Conservation (phyloP, 352 stramenopile species). For the Discostella stelligera region DNA sequence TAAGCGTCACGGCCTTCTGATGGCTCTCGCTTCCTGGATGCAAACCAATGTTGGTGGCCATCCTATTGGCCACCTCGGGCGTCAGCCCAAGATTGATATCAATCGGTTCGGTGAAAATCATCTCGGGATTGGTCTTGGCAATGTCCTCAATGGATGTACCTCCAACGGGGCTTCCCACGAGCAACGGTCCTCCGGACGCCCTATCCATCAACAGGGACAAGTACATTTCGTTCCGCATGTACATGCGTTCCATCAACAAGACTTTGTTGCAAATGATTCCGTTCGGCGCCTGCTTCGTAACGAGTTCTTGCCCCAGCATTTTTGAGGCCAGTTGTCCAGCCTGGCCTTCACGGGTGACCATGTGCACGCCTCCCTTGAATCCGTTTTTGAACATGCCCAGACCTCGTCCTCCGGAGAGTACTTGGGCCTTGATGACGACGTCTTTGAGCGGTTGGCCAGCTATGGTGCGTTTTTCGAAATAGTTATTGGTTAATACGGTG, state of each 20-base stretch:
- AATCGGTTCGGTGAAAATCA: slow-evolving; percentile 89
- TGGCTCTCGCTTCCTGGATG: slow-evolving; percentile 37
- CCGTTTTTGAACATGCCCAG: slow-evolving; percentile 96
- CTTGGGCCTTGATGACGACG: slow-evolving; percentile 94
- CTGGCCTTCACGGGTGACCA: slow-evolving; percentile 84
- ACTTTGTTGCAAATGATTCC: slow-evolving; percentile 78
- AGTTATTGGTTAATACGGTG: not conserved
- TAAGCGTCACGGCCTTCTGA: slow-evolving; percentile 59
- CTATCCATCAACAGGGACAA: slow-evolving; percentile 98
- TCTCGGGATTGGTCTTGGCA: slow-evolving; percentile 89
- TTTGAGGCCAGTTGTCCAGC: slow-evolving; percentile 82
- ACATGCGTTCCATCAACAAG: slow-evolving; percentile 75
- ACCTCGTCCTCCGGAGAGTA: slow-evolving; percentile 93
- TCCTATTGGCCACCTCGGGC: slow-evolving; percentile 48
- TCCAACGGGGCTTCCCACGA: slow-evolving; percentile 91
- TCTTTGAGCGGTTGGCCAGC: slow-evolving; percentile 74
- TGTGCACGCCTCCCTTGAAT: slow-evolving; percentile 97
- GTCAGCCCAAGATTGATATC: slow-evolving; percentile 89
- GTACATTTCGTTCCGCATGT: slow-evolving; percentile 91
- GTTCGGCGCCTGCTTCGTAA: slow-evolving; percentile 92
- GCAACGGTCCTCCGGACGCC: slow-evolving; percentile 90
- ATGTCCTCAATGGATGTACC: slow-evolving; percentile 96
- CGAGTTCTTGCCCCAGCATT: slow-evolving; percentile 92
- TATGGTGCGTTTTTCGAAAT: slow-evolving; percentile 1
- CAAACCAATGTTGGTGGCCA: slow-evolving; percentile 73